Percentiles rank a stretch among this genome's conserved stretches.
Conservation (phyloP, 148 eudicot species). For the Vaccinium corymbosum region DNA sequence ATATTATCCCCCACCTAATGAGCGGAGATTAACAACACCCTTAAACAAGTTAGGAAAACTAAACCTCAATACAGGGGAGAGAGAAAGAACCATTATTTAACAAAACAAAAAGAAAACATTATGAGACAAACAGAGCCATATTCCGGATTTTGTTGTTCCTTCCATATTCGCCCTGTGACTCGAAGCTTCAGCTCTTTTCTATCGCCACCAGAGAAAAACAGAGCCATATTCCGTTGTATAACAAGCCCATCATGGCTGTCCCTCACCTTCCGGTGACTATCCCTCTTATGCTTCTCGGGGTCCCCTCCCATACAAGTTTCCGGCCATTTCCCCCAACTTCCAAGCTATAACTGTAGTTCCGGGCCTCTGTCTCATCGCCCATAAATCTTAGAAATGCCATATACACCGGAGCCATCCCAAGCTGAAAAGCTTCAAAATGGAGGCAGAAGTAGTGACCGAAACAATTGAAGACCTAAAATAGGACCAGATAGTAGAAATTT, state of each 20-base stretch:
- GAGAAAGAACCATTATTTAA: neutral
- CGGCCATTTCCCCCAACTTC: constrained; percentile 49
- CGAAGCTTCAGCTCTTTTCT: constrained; percentile 30
- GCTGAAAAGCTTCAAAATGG: neutral
- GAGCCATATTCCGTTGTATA: constrained; percentile 18
- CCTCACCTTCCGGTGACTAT: constrained; percentile 42
- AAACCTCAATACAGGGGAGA: no score
- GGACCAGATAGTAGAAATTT: neutral
- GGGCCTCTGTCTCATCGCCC: constrained; percentile 43
- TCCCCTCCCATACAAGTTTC: constrained; percentile 44
- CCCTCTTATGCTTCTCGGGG: constrained; percentile 50
- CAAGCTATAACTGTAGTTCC: constrained; percentile 40
- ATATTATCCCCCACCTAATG: no score
- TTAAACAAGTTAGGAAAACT: neutral
- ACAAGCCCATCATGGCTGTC: constrained; percentile 47
- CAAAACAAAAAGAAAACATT: neutral
- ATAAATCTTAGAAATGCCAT: constrained; percentile 26
- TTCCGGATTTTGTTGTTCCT: constrained; percentile 25
- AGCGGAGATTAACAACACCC: no score
- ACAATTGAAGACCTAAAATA: constrained; percentile 42
- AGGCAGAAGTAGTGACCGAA: constrained; percentile 24
- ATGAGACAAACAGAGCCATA: no score
- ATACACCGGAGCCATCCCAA: neutral
- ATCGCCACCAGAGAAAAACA: constrained; percentile 17
- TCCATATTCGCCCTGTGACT: constrained; percentile 27